Evolutionary conservation across 2,329 filamentous ascomycete species (phyloP), one percentile per base, ranked within the genome.

Genomic region (Monosporascus sp.): DNA sequence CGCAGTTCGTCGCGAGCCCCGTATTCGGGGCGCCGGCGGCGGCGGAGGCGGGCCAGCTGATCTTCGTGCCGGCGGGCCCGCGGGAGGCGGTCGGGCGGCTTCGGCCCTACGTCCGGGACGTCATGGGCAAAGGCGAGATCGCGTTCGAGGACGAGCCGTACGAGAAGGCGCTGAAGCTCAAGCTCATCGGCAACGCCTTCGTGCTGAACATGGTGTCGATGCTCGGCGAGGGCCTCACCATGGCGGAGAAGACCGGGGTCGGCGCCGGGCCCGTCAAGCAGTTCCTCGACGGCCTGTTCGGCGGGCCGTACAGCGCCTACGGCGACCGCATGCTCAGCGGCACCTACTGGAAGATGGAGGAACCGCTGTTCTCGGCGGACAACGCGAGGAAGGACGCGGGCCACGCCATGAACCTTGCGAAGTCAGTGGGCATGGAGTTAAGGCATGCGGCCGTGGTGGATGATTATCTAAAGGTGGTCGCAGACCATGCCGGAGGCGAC

Each of bases 141-240:
- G 52, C 64, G 7, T 66, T 69, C 51, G 64, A 67, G 6, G 64
- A 69, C 55, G 50, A 63, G 57, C 61, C 67, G 26, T 61, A 61
- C 49, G 61, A 64, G 49, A 83, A 84, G 51, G 85, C 91, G 5
- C 81, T 84, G 2, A 80, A 84, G 46, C 76, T 96, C 48, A 94
- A 96, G 72, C 77, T 96, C 20, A 80, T 96, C 9, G 91, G 92
- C 53, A 96, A 96, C 71, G 90, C 88, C 0, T 92, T 96, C 68
- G 80, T 96, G 62, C 69, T 95, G 41, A 88, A 89, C 73, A 92
- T 92, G 81, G 82, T 92, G 24, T 87, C 91, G 65, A 81, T 89
- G 50, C 74, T 96, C 4, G 84, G 88, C 1, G 90, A 96, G 73
- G 88, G 86, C 6, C 82, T 93, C 65, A 83, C 87, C 1, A 72